Evolutionary conservation across 169 alveolate genomes (phyloP), one percentile per base, ranked within the genome.

Genomic region (Cardiosporidium cionae): DNA sequence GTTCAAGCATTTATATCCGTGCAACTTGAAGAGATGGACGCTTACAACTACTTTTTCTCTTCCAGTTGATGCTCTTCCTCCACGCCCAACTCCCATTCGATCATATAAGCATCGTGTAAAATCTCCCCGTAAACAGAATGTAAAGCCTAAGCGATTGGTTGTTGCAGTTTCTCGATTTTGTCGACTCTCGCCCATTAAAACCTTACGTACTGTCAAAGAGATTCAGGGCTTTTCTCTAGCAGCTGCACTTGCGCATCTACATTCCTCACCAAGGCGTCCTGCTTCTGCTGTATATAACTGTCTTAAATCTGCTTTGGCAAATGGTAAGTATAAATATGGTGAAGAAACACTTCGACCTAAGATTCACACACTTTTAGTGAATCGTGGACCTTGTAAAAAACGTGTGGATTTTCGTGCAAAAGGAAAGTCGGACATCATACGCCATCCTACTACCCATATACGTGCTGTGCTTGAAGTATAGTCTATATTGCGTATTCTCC

Each of bases 391-490:
- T 0, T 65, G 53, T 58, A 25, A 53, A 52, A 77, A 69, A 64
- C 63, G 79, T 32, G 66, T 71, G 1, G 28, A 37, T 44, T 69
- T 70, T 52, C 35, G 54, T 29, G 78, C 78, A 1, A 2, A 76
- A 2, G 83, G 83, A 7, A 0, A 58, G 34, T 0, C 64, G 70
- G 31, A 68, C 32, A 23, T 68, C n/a, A 27, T 35, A 32, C 22
- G 83, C 25, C 63, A 76, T 2, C 83, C 83, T 2, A 68, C 78
- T 2, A 77, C 83, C 25, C 83, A 77, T 32, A 69, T 77, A 16
- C 58, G 44, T 1, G 83, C 70, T 23, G 32, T 69, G 9, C 52
- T 77, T 22, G 62, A 69, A 65, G 81, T 34, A 4, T 36, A 44
- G 58, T 44, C n/a, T n/a, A n/a, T n/a, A n/a, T n/a, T n/a, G n/a